Percentiles rank a stretch among this genome's conserved stretches.
Evolutionary conservation across 805 yeast species (phyloP).

Genomic region (Komagataella ulmi): DNA sequence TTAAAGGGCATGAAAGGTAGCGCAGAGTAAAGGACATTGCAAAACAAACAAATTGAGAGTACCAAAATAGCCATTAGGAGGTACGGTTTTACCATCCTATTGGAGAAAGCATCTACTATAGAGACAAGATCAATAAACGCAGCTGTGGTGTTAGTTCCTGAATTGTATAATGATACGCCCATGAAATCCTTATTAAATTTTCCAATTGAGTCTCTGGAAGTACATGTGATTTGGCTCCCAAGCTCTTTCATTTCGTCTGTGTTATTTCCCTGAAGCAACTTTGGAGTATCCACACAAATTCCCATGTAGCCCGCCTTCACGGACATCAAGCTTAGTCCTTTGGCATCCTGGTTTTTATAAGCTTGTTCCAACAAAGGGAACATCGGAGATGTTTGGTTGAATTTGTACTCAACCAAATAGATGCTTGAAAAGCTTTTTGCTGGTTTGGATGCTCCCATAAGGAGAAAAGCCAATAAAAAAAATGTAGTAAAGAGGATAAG

Average conservation of each 20-base stretch:
- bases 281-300: constrained; percentile 28
- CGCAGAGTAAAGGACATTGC: constrained; percentile 26
- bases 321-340: constrained; percentile 24
- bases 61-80: constrained; percentile 35
- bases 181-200: constrained; percentile 12
- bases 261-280: not conserved
- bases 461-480: constrained; percentile 38
- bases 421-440: constrained; percentile 30
- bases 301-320: constrained; percentile 45
- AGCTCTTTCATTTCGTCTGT: constrained; percentile 2
- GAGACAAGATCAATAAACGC: constrained; percentile 29
- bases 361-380: constrained; percentile 25
- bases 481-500: constrained; percentile 30
- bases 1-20: constrained; percentile 38
- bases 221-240: constrained; percentile 20
- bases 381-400: constrained; percentile 31
- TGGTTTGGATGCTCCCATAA: constrained; percentile 38
- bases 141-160: constrained; percentile 17
- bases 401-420: constrained; percentile 33
- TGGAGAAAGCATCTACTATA: constrained; percentile 30
- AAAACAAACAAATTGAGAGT: constrained; percentile 25
- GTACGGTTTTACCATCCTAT: constrained; percentile 38
- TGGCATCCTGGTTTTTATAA: constrained; percentile 16
- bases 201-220: constrained; percentile 16
- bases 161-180: constrained; percentile 20